A percentile compares a stretch with the other conserved stretches of the same genome.
Conservation (phyloP, 1,284 basidiomycete genomes). For the Omphalotus olearius region DNA sequence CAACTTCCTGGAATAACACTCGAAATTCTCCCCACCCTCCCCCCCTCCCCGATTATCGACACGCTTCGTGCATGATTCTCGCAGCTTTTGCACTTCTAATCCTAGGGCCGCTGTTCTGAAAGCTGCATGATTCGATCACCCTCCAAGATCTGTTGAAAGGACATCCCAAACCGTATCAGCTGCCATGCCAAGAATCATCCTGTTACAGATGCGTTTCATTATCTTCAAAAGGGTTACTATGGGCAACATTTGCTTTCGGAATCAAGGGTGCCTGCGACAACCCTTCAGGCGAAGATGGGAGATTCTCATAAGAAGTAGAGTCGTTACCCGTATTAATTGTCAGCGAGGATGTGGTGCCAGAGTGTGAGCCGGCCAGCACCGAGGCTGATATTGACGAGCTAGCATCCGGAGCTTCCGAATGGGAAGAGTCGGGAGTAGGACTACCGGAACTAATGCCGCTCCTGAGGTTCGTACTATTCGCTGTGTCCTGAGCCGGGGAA, state of each 20-base stretch:
- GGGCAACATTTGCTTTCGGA: neutral
- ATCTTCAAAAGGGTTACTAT: neutral
- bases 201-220: neutral
- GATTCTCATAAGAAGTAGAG: constrained; percentile 20
- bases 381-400: neutral
- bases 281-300: constrained; percentile 26
- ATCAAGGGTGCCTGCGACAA: constrained; percentile 21
- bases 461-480: neutral
- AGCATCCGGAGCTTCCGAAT: neutral
- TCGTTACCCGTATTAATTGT: constrained; percentile 14
- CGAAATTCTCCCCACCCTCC: too few relatives aligned
- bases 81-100: too few relatives aligned
- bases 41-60: too few relatives aligned
- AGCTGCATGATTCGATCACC: too few relatives aligned
- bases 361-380: constrained; percentile 1
- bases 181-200: neutral
- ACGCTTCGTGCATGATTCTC: too few relatives aligned
- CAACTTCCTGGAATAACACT: too few relatives aligned
- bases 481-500: neutral
- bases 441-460: neutral
- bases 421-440: neutral
- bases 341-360: constrained; percentile 12
- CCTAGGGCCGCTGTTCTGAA: too few relatives aligned
- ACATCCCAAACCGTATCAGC: too few relatives aligned
- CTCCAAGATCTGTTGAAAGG: too few relatives aligned